A percentile compares a stretch with the other conserved stretches of the same genome.
Conservation (phyloP, 345 rosid genomes). For the Streptanthus diversifolius region DNA sequence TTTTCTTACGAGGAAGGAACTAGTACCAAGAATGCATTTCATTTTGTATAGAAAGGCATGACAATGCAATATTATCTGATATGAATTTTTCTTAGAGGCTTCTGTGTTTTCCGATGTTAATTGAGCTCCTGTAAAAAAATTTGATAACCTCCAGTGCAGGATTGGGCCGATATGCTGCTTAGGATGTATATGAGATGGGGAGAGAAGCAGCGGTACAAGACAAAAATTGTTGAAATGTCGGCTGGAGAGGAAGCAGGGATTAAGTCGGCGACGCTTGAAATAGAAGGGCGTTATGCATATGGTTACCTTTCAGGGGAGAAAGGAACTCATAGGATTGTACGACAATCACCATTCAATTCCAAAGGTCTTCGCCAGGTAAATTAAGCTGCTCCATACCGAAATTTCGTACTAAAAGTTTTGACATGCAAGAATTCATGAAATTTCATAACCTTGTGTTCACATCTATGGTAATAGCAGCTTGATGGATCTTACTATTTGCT, state of each 20-base stretch:
- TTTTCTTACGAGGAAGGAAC: not conserved
- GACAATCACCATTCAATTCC: constrained; percentile 97
- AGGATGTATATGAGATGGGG: constrained; percentile 98
- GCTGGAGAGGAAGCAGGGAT: constrained; percentile 97
- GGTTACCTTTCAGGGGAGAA: constrained; percentile 93
- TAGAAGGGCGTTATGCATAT: constrained; percentile 86
- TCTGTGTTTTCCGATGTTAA: constrained; percentile 4
- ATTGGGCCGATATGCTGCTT: constrained; percentile 98
- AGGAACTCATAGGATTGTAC: constrained; percentile 91
- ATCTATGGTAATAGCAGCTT: not conserved
- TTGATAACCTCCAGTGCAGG: constrained; percentile 72
- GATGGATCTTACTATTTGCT: not conserved
- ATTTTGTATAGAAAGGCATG: not conserved
- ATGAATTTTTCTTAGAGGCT: not conserved
- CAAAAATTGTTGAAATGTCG: constrained; percentile 82
- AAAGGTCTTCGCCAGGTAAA: constrained; percentile 96
- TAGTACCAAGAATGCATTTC: not conserved
- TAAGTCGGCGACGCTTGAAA: constrained; percentile 82
- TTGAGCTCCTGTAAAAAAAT: not conserved
- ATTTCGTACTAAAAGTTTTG: not conserved
- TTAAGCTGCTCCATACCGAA: not conserved
- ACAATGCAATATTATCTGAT: not conserved
- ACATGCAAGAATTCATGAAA: not conserved
- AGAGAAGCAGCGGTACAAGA: constrained; percentile 85
- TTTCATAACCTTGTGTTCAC: not conserved